Base-by-base conservation (phyloP, 371 early-diverging fungal genomes). In the Mucor indicus region DNA sequence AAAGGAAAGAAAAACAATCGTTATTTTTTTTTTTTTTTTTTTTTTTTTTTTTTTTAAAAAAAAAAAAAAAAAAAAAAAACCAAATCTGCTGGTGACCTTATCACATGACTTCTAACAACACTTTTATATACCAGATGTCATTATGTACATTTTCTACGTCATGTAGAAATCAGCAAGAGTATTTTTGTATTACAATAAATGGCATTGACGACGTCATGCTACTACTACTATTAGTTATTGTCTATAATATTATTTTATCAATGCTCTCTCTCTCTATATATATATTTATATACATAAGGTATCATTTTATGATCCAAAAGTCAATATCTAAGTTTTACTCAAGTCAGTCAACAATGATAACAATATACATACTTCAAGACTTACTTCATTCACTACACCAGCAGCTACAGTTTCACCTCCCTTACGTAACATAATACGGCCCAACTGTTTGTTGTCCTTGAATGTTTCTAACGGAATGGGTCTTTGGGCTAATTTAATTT, bases 331-430 rank as follows among this genome's bases (percentile, higher is more conserved):
- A 19, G 54, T 10, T 17, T 11, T 20, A 38, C 7, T 27, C 11
- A 42, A 17, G 33, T 16, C 17, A 17, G 33, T 16, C 17, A 43
- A 39, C 17, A 13, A 12, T 17, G 13, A 30, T 13, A 21, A 2
- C 11, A 20, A 39, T 21, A 27, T 3, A 22, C 12, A 9, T 6
- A 20, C n/a, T n/a, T n/a, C n/a, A n/a, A 17, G 10, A 30, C 19
- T 67, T 60, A 85, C 75, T 43, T 79, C 66, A 12, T 67, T 81
- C 3, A 90, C 91, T 33, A 96, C 85, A 12, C 98, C 98, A 7
- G 93, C 95, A 6, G 96, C 97, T 11, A 96, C 82, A 0, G 95
- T 93, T 48, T 87, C 83, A 16, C 91, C 87, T 17, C 83, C 87
- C 53, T 83, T 84, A 37, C 97, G 80, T 42, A 98, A 67, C 81